Evolutionary conservation across 331 rosid genomes (phyloP), one percentile per base, ranked within the genome.

Genomic region (Arachis monticola): DNA sequence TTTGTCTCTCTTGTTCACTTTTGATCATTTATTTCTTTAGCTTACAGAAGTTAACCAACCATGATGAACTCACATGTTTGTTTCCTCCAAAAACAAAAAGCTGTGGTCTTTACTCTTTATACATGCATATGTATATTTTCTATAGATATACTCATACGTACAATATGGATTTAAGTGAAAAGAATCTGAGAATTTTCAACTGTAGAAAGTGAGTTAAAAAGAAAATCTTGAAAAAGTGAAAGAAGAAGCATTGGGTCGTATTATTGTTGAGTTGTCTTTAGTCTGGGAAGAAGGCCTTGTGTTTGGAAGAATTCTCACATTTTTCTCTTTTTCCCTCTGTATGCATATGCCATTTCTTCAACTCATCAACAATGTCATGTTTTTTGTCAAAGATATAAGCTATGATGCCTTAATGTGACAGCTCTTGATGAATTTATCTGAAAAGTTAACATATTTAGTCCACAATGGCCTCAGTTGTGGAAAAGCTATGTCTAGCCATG

Each of bases 401-500:
- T 88, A 95, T 59, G 85, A 87, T 74, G 85, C 83, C 80, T 86
- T 92, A 50, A 95, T 87, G 73, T 84, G 94, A 80, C 99, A 95
- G 84, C 96, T 75, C 86, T 87, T 92, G 74, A 95, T 89, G 88
- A 95, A 92, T 74, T 88, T 87, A 88, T 95, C 97, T 8, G 98
- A 90, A 88, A 92, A 92, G 81, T 90, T 66, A 31, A 95, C 79
- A 70, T 95, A 84, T 80, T 90, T 95, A 4, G 96, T 46, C 99
- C 99, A 95, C 70, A 95, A 73, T 53, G 84, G 82, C 81, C 88
- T 77, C 22, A 95, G 90, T 40, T 84, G 83, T 1, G 98, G 96
- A 86, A 92, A 95, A 58, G 96, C 97, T 76, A 95, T 90, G 57
- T 95, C 99, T 52, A 95, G 92, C 99, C 99, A 95, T 13, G 99